These are phyloP conservation scores for Cydonia oblonga DNA, from an alignment of 331 rosid species.

Conservation along the genomic window DNA sequence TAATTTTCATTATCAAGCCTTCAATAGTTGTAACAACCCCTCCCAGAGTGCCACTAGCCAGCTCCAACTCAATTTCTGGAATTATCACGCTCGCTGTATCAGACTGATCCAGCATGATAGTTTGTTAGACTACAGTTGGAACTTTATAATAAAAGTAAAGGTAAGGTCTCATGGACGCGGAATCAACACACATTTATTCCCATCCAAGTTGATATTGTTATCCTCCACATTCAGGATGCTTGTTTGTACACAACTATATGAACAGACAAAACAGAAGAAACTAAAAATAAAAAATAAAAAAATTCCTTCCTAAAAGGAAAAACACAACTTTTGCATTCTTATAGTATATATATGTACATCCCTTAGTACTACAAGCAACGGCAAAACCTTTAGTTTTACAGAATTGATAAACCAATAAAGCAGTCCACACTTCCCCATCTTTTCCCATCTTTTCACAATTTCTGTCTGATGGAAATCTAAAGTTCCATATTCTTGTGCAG, in stretches of 20 bases:
- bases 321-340: not conserved
- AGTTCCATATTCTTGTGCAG: not conserved
- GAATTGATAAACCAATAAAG: not conserved
- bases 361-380: not conserved
- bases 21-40: constrained; percentile 60
- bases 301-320: not conserved
- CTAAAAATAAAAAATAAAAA: no score
- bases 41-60: constrained; percentile 56
- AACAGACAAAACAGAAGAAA: not conserved
- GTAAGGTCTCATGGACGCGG: not conserved
- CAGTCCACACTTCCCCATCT: not conserved
- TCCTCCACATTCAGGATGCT: not conserved
- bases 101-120: constrained; percentile 23
- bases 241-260: not conserved
- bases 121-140: constrained; percentile 10
- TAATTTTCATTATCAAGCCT: constrained; percentile 65
- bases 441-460: not conserved
- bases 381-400: not conserved
- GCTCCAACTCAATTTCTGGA: constrained; percentile 79
- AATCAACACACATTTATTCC: not conserved
- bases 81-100: constrained; percentile 45
- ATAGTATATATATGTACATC: not conserved
- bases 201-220: not conserved
- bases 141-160: not conserved
- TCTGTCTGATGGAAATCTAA: not conserved